Evolutionary conservation across 1,139 yeast genomes (phyloP).

Genomic region (Geotrichum restrictum): DNA sequence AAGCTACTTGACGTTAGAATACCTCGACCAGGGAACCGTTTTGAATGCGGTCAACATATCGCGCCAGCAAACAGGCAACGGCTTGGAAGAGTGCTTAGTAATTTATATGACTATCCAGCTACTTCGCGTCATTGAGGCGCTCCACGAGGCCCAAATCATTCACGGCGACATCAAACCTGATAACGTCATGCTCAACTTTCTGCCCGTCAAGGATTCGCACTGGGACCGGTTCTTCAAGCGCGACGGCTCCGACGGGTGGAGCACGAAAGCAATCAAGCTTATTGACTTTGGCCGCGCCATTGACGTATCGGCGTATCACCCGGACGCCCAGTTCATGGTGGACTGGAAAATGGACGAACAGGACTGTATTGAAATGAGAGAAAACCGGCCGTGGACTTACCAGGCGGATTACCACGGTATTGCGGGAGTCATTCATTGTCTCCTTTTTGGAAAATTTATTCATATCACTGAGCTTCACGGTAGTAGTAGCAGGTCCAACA

Average conservation of each 20-base stretch:
- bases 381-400: constrained; percentile 63
- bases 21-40: constrained; percentile 68
- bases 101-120: constrained; percentile 64
- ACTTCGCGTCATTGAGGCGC: constrained; percentile 53
- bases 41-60: constrained; percentile 60
- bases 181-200: constrained; percentile 72
- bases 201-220: constrained; percentile 26
- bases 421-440: constrained; percentile 68
- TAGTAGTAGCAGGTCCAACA: constrained; percentile 24
- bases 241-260: constrained; percentile 49
- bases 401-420: constrained; percentile 84
- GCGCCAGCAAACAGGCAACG: constrained; percentile 28
- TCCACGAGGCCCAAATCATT: constrained; percentile 63
- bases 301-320: constrained; percentile 56
- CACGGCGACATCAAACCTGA: constrained; percentile 89
- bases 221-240: constrained; percentile 32
- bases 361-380: constrained; percentile 73
- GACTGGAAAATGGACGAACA: constrained; percentile 65
- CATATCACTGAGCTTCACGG: constrained; percentile 32
- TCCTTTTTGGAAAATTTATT: constrained; percentile 59
- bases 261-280: constrained; percentile 53
- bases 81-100: constrained; percentile 58
- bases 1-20: constrained; percentile 67
- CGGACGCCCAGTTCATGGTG: constrained; percentile 52
- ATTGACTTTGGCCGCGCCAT: constrained; percentile 85